Percentiles rank a stretch among this genome's conserved stretches.
phyloP scores from a whole-genome alignment of 164 flowering plant genomes.

The grape (Vitis vinifera) region DNA sequence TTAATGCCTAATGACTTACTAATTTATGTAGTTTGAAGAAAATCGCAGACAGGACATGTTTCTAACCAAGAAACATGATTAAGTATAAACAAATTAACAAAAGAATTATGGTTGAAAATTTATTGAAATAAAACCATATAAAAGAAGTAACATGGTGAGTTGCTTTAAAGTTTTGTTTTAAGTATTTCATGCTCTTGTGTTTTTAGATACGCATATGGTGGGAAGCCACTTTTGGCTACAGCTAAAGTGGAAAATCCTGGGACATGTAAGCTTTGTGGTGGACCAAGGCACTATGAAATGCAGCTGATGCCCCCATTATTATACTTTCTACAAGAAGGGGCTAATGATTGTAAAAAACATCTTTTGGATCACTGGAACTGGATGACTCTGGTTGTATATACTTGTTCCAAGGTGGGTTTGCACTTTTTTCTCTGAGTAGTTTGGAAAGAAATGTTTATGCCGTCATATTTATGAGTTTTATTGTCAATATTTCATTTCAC shows the following conservation, averaged over 20 bases:
- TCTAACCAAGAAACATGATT: no score
- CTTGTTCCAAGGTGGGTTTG: constrained; percentile 71
- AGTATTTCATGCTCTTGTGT: neutral
- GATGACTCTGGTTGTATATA: constrained; percentile 79
- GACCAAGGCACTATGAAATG: constrained; percentile 69
- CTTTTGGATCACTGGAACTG: constrained; percentile 68
- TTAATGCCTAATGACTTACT: no score
- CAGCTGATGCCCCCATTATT: constrained; percentile 90
- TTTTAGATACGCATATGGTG: constrained; percentile 74
- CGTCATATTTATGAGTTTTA: neutral
- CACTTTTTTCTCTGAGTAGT: neutral
- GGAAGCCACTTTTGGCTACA: constrained; percentile 70
- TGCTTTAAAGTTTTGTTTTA: neutral
- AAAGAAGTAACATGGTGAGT: no score
- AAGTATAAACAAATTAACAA: no score
- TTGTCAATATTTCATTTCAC: neutral
- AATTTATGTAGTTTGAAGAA: no score
- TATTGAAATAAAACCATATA: no score
- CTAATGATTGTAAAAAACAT: constrained; percentile 32
- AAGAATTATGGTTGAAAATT: no score
- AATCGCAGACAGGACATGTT: no score
- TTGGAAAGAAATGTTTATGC: neutral
- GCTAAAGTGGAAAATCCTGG: constrained; percentile 39
- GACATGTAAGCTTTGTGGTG: constrained; percentile 68
- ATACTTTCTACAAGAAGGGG: constrained; percentile 70